A percentile compares a stretch with the other conserved stretches of the same genome.
These are phyloP conservation scores for Pseudogymnoascus sp. DNA, from an alignment of 2,329 filamentous ascomycete species.

Conservation along the genomic window DNA sequence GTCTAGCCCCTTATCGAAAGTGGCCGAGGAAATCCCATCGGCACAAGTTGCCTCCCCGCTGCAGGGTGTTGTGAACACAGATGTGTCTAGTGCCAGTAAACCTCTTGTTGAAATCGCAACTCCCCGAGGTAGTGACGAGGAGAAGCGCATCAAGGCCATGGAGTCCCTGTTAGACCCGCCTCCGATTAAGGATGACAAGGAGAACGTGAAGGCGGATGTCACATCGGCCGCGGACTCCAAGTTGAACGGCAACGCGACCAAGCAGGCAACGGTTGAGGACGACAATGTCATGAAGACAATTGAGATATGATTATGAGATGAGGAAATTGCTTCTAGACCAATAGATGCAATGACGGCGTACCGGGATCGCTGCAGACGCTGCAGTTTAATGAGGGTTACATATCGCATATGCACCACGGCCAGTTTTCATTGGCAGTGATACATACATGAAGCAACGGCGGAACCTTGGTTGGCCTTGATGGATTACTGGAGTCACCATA, in stretches of 20 bases:
- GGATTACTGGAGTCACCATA: conserved; percentile 5
- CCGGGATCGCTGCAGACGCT: neutral
- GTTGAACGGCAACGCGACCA: conserved; percentile 20
- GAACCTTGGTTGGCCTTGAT: conserved; percentile 5
- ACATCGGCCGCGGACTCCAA: conserved; percentile 14
- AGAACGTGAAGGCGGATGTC: conserved; percentile 20
- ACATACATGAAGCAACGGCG: conserved; percentile 8
- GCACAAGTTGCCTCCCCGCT: conserved; percentile 17
- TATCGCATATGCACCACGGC: conserved; percentile 6
- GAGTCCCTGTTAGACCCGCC: conserved; percentile 21
- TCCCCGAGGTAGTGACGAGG: conserved; percentile 25
- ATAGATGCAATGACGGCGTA: conserved; percentile 6
- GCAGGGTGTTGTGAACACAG: conserved; percentile 17
- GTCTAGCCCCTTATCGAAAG: conserved; percentile 63
- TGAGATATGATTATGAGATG: conserved; percentile 23
- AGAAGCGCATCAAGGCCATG: conserved; percentile 19
- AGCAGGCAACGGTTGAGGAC: conserved; percentile 25
- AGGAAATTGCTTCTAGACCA: conserved; percentile 4
- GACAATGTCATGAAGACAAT: conserved; percentile 30
- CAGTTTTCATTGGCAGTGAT: conserved; percentile 1
- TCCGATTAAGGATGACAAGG: conserved; percentile 23
- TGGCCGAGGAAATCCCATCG: conserved; percentile 54
- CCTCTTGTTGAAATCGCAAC: conserved; percentile 30
- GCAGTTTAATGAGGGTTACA: conserved; percentile 7
- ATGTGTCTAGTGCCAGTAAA: conserved; percentile 15